phyloP scores from a whole-genome alignment of 495 filamentous ascomycete genomes.

The Xylaria grammica region DNA sequence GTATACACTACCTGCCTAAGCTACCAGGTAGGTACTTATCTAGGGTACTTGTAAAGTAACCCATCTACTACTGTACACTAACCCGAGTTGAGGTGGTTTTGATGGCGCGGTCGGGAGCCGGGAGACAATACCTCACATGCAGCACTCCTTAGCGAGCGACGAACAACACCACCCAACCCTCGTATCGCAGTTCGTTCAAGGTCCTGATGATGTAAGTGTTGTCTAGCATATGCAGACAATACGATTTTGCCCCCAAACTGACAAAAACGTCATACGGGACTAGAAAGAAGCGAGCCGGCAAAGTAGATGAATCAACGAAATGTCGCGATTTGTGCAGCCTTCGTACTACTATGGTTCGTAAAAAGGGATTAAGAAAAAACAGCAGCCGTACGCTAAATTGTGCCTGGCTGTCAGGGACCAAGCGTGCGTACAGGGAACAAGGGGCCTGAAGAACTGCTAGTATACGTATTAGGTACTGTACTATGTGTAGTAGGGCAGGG shows the following conservation, averaged over 20 bases:
- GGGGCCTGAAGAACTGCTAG: background rate
- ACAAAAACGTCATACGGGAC: too few relatives aligned
- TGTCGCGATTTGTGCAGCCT: background rate
- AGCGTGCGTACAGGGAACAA: conserved; percentile 4
- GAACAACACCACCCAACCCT: conserved; percentile 2
- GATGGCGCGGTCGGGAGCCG: background rate
- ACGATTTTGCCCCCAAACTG: too few relatives aligned
- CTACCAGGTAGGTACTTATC: too few relatives aligned
- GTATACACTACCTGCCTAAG: too few relatives aligned
- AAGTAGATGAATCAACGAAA: background rate
- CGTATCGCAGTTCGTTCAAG: background rate
- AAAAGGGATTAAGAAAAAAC: background rate
- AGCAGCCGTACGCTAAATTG: background rate
- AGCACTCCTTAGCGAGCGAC: too few relatives aligned
- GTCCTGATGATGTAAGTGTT: conserved; percentile 3
- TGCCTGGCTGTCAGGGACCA: conserved; percentile 4
- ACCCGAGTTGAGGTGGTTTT: too few relatives aligned
- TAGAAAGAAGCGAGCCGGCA: background rate
- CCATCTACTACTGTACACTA: too few relatives aligned
- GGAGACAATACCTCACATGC: too few relatives aligned
- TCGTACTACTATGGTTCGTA: background rate
- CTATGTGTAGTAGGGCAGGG: background rate
- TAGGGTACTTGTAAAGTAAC: too few relatives aligned
- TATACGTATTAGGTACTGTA: background rate
- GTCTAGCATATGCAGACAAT: background rate